Percentiles rank a stretch among this genome's conserved stretches.
Evolutionary conservation across 257 asterid genomes (phyloP).

Genomic region (Solanum peruvianum): DNA sequence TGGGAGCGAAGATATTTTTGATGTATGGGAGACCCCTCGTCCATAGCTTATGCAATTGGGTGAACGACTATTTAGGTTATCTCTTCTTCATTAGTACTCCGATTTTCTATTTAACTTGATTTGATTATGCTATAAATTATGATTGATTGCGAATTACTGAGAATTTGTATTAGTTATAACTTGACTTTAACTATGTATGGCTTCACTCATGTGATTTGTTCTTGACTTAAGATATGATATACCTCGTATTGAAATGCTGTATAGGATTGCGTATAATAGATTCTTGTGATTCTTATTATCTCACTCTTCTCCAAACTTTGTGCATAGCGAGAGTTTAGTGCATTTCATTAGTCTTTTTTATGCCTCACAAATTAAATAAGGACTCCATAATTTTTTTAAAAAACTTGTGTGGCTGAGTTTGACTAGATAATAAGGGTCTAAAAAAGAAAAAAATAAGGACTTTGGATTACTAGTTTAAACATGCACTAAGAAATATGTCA

Average conservation of each 20-base stretch:
- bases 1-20: conserved; percentile 61
- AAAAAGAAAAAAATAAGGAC: background rate
- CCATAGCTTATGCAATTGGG: conserved; percentile 1
- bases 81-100: background rate
- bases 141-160: background rate
- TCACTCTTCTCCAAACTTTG: background rate
- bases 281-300: background rate
- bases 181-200: background rate
- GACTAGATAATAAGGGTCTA: background rate
- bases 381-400: background rate
- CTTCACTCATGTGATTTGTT: background rate
- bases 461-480: background rate
- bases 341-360: background rate
- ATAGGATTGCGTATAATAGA: background rate
- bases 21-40: conserved; percentile 67
- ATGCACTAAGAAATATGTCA: background rate
- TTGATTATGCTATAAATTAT: background rate
- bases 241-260: background rate
- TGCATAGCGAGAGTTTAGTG: background rate
- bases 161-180: background rate
- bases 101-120: no score
- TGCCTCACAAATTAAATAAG: background rate
- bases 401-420: background rate
- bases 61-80: no score
- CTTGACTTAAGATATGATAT: background rate